phyloP scores from a whole-genome alignment of 1,139 yeast species.

The Taphrina communis region DNA sequence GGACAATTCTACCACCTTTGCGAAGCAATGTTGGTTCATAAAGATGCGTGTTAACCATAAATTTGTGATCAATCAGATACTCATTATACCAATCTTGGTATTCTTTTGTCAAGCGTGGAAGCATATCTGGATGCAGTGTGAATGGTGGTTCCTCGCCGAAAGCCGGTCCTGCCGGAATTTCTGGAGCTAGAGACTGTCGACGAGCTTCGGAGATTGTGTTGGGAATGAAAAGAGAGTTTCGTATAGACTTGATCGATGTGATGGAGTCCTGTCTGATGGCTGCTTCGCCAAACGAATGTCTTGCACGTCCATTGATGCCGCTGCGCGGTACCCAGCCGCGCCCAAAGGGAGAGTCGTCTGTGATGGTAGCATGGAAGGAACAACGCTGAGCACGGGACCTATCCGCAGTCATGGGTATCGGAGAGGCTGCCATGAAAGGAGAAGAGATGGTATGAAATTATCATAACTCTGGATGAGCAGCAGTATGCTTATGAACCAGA shows the following conservation, averaged over 20 bases:
- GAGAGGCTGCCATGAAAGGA: neutral
- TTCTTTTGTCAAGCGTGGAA: conserved; percentile 25
- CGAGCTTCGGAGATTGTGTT: conserved; percentile 27
- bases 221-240: conserved; percentile 24
- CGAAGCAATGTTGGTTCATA: conserved; percentile 37
- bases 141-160: conserved; percentile 37
- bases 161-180: conserved; percentile 29
- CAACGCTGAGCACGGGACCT: neutral
- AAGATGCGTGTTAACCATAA: conserved; percentile 37
- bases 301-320: neutral
- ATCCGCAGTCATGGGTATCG: neutral
- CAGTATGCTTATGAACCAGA: neutral
- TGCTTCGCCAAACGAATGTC: conserved; percentile 13
- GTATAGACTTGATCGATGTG: conserved; percentile 7
- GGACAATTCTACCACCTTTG: conserved; percentile 29
- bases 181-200: conserved; percentile 30
- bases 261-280: conserved; percentile 21
- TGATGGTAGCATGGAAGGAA: conserved; percentile 6
- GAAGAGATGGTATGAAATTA: no score
- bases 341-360: conserved; percentile 6
- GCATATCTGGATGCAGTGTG: conserved; percentile 29
- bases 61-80: conserved; percentile 39
- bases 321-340: conserved; percentile 3
- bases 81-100: conserved; percentile 36
- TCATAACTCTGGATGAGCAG: neutral